Percentiles rank a stretch among this genome's conserved stretches.
These are phyloP conservation scores for Aureobasidium subglaciale DNA, from an alignment of 2,329 filamentous ascomycete genomes.

Conservation along the genomic window DNA sequence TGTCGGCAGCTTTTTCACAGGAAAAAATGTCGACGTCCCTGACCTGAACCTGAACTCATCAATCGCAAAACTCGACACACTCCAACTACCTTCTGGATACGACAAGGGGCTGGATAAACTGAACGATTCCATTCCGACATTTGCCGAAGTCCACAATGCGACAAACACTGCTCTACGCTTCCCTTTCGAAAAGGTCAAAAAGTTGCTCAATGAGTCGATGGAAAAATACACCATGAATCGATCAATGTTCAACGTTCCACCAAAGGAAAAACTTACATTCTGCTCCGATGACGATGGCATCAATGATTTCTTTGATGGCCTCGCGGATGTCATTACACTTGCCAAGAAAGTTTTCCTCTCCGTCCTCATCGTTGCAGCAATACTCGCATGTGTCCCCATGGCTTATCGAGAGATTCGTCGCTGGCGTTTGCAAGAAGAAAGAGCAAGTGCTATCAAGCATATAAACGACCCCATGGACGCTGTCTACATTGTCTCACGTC, in stretches of 20 bases:
- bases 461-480: conserved; percentile 78
- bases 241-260: conserved; percentile 70
- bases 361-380: conserved; percentile 63
- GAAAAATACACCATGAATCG: conserved; percentile 71
- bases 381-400: conserved; percentile 70
- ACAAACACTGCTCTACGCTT: conserved; percentile 66
- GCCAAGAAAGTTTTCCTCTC: conserved; percentile 70
- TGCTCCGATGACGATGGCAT: conserved; percentile 81
- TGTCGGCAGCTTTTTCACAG: conserved; percentile 33
- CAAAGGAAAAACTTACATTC: conserved; percentile 76
- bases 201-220: conserved; percentile 63
- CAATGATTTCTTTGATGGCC: conserved; percentile 70
- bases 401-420: conserved; percentile 71
- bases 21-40: conserved; percentile 37
- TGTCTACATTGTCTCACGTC: conserved; percentile 78
- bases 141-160: conserved; percentile 74
- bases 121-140: conserved; percentile 73
- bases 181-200: conserved; percentile 76
- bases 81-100: conserved; percentile 63
- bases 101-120: conserved; percentile 63
- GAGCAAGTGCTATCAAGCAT: conserved; percentile 58
- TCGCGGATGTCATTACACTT: conserved; percentile 59
- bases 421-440: conserved; percentile 66
- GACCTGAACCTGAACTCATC: conserved; percentile 58
- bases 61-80: conserved; percentile 59